phyloP scores from a whole-genome alignment of 208 protist genomes.

The Crithidia fasciculata region DNA sequence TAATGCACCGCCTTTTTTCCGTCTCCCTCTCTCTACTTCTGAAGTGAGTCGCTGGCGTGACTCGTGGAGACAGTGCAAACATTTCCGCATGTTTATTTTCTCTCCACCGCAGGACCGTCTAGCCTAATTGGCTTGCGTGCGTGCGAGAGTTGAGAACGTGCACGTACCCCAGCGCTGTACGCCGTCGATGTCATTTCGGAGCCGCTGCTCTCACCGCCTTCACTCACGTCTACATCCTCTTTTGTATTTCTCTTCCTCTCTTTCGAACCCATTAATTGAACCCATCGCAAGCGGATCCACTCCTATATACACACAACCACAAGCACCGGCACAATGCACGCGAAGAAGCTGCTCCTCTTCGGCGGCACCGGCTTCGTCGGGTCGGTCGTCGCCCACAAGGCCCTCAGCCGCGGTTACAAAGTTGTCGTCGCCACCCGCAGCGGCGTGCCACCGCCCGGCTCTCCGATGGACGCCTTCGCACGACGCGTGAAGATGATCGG shows the following conservation, averaged over 20 bases:
- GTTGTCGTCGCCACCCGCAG: slow-evolving; percentile 73
- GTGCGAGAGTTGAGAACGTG: too few relatives aligned
- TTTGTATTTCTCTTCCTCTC: neutral
- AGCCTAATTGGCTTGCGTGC: too few relatives aligned
- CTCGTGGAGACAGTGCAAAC: too few relatives aligned
- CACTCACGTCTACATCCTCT: neutral
- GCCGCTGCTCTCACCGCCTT: neutral
- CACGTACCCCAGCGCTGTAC: too few relatives aligned
- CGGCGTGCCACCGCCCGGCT: slow-evolving; percentile 46
- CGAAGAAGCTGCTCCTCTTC: slow-evolving; percentile 83
- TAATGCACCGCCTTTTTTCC: too few relatives aligned
- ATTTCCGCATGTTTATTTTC: too few relatives aligned
- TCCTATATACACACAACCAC: neutral
- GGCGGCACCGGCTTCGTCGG: slow-evolving; percentile 88
- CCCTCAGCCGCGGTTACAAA: slow-evolving; percentile 65
- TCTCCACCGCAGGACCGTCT: too few relatives aligned
- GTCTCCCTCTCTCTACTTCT: too few relatives aligned
- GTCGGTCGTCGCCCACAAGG: slow-evolving; percentile 54
- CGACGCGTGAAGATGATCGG: slow-evolving; percentile 48
- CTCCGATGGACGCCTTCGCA: slow-evolving; percentile 44
- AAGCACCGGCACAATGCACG: neutral
- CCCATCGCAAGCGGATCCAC: neutral
- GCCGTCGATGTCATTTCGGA: too few relatives aligned
- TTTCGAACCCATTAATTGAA: neutral
- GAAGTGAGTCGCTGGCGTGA: too few relatives aligned